Base-by-base conservation (phyloP, 495 filamentous ascomycete genomes). In the Penicillium pulvis region DNA sequence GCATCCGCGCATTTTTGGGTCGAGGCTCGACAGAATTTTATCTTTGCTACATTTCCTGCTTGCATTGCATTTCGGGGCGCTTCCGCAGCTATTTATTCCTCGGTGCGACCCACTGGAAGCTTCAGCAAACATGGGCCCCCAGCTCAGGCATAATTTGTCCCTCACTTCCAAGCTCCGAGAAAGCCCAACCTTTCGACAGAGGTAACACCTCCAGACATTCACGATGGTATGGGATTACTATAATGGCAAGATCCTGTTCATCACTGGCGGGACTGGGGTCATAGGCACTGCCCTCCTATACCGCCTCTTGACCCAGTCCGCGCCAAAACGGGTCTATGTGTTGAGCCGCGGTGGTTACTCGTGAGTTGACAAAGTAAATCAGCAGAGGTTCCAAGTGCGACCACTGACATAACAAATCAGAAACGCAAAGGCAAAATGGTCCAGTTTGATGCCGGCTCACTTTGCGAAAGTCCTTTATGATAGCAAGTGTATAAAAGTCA, bases 191-290 rank as follows among this genome's bases (percentile, higher is more conserved):
- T 43, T 28, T 19, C 16, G 9, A 51, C n/a, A 20, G 20, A 23
- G 20, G 20, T 23, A 23, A 31, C 14, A 11, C 20, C 20, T 19
- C 17, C 46, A 17, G 28, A 6, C 28, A 6, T 43, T 47, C 55
- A 65, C n/a, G 35, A 69, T 67, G 67, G 26, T 69, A 44, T 69
- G 67, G 67, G 55, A 69, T 0, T 69, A 67, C 24, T 69, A 69
- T 56, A 42, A 69, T 16, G 64, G 55, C 30, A 69, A 69, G 23
- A 59, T 55, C 6, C 17, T 69, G 17, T 69, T 69, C 35, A 35
- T 69, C 23, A 69, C 67, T 0, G 64, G 64, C 0, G 67, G 67
- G 1, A 67, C 67, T 2, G 67, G 67, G 1, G 60, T 69, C 23
- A 57, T 69, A 31, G 67, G 67, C 7, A 69, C 67, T 5, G 43